phyloP scores from a whole-genome alignment of 768 basidiomycete genomes.

The Hirschioporus abietinus region DNA sequence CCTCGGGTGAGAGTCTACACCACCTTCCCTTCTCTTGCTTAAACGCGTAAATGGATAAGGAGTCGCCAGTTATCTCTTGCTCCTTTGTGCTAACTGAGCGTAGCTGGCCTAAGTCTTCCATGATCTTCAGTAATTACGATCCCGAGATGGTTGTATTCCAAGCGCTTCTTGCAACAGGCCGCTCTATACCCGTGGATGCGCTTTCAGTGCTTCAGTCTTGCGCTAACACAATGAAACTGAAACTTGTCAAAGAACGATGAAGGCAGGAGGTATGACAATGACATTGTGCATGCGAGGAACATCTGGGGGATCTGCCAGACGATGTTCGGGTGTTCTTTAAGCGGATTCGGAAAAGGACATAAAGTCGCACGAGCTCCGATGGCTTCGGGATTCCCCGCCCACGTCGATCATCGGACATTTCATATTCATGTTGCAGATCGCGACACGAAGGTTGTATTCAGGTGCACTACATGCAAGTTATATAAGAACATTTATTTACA shows the following conservation, averaged over 20 bases:
- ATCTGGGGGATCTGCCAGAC: too few species aligned
- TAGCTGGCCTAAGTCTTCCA: not conserved
- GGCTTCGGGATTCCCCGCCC: too few species aligned
- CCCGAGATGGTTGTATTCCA: too few species aligned
- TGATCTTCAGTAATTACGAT: not conserved
- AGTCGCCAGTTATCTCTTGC: not conserved
- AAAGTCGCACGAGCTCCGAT: too few species aligned
- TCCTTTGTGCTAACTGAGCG: not conserved
- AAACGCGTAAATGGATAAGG: not conserved
- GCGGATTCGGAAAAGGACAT: too few species aligned
- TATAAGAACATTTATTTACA: too few species aligned
- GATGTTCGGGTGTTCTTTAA: too few species aligned
- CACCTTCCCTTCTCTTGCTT: constrained; percentile 1
- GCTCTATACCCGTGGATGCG: not conserved
- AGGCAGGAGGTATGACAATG: not conserved
- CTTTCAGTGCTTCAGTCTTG: not conserved
- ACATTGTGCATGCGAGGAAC: not conserved
- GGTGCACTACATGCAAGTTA: too few species aligned
- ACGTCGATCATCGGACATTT: too few species aligned
- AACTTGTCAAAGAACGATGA: not conserved
- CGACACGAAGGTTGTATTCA: too few species aligned
- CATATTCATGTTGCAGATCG: too few species aligned
- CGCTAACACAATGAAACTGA: not conserved
- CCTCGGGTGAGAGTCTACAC: constrained; percentile 1
- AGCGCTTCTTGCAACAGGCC: too few species aligned